Conservation (phyloP, 2,329 filamentous ascomycete species). For the Nothomitra cinnamomea region DNA sequence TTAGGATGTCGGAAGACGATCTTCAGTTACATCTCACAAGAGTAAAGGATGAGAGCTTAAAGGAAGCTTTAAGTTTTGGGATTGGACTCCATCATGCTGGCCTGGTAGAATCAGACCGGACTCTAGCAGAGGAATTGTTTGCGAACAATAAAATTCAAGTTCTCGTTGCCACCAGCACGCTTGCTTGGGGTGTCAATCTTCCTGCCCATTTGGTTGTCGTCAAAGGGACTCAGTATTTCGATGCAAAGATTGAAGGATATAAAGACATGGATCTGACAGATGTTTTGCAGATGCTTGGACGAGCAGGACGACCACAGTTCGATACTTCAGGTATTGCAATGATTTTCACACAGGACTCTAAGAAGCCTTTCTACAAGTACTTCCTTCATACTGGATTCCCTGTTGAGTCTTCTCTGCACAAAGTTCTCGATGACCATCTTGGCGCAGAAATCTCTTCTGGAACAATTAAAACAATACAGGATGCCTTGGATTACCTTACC, state of each 20-base stretch:
- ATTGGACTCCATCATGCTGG: slow-evolving; percentile 96
- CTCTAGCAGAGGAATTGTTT: slow-evolving; percentile 85
- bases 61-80: slow-evolving; percentile 90
- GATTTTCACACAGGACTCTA: slow-evolving; percentile 93
- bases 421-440: slow-evolving; percentile 91
- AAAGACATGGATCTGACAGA: slow-evolving; percentile 98
- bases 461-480: slow-evolving; percentile 86
- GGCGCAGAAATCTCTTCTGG: slow-evolving; percentile 87
- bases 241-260: slow-evolving; percentile 94
- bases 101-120: slow-evolving; percentile 84
- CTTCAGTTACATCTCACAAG: slow-evolving; percentile 71
- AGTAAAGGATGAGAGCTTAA: slow-evolving; percentile 83
- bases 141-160: slow-evolving; percentile 97
- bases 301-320: slow-evolving; percentile 90
- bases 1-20: slow-evolving; percentile 90
- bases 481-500: slow-evolving; percentile 90
- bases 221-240: slow-evolving; percentile 95
- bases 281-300: slow-evolving; percentile 92
- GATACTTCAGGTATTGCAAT: slow-evolving; percentile 89
- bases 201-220: slow-evolving; percentile 94
- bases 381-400: slow-evolving; percentile 97
- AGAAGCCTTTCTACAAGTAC: slow-evolving; percentile 99
- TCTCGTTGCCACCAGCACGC: slow-evolving; percentile 82
- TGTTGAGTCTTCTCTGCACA: slow-evolving; percentile 90
- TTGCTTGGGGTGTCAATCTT: slow-evolving; percentile 96